A percentile compares a stretch with the other conserved stretches of the same genome.
Conservation (phyloP, 1,284 basidiomycete species). For the Amylostereum areolatum region DNA sequence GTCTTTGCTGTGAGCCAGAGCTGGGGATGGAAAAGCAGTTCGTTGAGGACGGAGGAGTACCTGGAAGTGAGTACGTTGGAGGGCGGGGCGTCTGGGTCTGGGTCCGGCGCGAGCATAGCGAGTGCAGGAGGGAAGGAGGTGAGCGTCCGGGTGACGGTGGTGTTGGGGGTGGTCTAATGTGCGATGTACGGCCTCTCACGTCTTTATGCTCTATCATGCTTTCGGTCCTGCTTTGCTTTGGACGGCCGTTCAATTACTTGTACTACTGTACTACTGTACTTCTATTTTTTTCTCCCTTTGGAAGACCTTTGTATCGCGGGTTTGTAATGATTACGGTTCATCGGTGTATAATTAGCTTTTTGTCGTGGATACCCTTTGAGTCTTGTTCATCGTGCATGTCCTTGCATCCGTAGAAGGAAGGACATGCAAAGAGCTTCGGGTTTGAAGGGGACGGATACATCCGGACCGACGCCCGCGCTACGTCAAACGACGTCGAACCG, state of each 20-base stretch:
- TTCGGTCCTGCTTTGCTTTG: not conserved
- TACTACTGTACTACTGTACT: not conserved
- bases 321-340: too few relatives aligned
- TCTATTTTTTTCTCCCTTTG: not conserved
- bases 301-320: too few relatives aligned
- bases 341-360: too few relatives aligned
- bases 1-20: conserved; percentile 76
- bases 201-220: too few relatives aligned
- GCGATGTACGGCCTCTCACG: too few relatives aligned
- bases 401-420: too few relatives aligned
- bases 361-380: too few relatives aligned
- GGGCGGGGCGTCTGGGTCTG: conserved; percentile 22
- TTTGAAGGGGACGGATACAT: too few relatives aligned
- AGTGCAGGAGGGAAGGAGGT: conserved; percentile 30
- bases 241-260: not conserved
- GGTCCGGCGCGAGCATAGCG: conserved; percentile 2
- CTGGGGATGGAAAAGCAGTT: conserved; percentile 79
- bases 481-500: too few relatives aligned
- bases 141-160: conserved; percentile 69
- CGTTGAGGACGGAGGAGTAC: conserved; percentile 53
- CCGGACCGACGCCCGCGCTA: too few relatives aligned
- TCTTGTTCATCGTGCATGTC: too few relatives aligned
- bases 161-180: conserved; percentile 59
- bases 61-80: conserved; percentile 42
- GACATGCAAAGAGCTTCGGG: too few relatives aligned